phyloP scores from a whole-genome alignment of 2,329 filamentous ascomycete genomes.

The Colletotrichum sp. region DNA sequence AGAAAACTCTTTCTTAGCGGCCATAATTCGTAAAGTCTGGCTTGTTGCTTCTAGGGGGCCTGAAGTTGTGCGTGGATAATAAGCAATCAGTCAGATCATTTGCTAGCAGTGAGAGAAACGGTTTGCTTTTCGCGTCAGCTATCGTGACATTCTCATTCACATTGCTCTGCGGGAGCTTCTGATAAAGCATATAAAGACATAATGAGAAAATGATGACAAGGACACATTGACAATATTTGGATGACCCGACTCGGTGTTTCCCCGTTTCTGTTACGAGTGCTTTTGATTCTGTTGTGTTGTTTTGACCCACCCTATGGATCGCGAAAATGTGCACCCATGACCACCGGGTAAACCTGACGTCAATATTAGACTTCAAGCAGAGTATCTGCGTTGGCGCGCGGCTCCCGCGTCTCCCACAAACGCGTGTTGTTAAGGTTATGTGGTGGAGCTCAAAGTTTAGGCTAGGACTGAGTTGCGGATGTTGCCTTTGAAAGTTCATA shows the following conservation, averaged over 20 bases:
- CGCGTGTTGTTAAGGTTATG: background rate
- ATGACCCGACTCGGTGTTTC: background rate
- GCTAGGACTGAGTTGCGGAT: background rate
- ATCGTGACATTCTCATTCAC: background rate
- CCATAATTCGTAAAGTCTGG: too few species aligned
- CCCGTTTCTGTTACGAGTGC: background rate
- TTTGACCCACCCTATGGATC: background rate
- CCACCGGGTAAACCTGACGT: background rate
- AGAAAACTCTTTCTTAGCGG: background rate
- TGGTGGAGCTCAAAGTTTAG: background rate
- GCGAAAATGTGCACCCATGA: background rate
- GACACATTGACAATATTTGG: fast-evolving
- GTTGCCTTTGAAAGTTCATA: background rate
- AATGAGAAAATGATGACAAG: fast-evolving
- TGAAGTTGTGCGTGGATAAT: too few species aligned
- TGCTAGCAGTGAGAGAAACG: too few species aligned
- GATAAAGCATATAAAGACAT: fast-evolving
- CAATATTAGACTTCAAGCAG: background rate
- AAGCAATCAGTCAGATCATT: too few species aligned
- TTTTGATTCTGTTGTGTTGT: background rate
- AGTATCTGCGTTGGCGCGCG: background rate
- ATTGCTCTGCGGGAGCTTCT: fast-evolving
- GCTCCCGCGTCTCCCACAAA: background rate
- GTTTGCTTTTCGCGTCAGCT: background rate
- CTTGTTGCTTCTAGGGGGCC: too few species aligned